Conservation (phyloP, 2,329 filamentous ascomycete species). For the Aspergillus vadensis region DNA sequence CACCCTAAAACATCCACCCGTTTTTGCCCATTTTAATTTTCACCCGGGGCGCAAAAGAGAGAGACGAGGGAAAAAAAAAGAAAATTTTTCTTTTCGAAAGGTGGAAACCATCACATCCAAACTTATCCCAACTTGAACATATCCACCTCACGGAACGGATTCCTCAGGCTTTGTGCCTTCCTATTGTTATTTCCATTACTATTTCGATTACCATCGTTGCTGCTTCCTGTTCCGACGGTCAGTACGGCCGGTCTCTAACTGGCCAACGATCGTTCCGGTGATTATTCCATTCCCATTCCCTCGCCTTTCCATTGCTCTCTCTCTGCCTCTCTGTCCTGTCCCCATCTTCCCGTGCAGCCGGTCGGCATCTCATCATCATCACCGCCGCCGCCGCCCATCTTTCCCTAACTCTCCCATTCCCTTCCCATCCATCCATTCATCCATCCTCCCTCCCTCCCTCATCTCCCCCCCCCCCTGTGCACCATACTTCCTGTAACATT, state of each 20-base stretch:
- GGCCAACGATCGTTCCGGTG: constrained; percentile 20
- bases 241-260: constrained; percentile 9
- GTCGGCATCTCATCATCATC: constrained; percentile 8
- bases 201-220: constrained; percentile 14
- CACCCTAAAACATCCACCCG: constrained; percentile 24
- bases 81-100: constrained; percentile 2
- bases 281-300: constrained; percentile 19
- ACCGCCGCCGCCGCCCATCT: constrained; percentile 8
- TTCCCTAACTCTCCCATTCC: constrained; percentile 13
- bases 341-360: constrained; percentile 6
- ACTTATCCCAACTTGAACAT: too few relatives aligned
- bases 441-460: constrained; percentile 13
- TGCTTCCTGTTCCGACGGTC: constrained; percentile 13
- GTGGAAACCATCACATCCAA: constrained; percentile 8
- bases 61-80: constrained; percentile 6
- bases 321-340: neutral
- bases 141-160: constrained; percentile 3
- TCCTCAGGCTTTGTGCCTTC: constrained; percentile 4
- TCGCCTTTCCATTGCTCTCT: constrained; percentile 13
- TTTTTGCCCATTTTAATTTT: constrained; percentile 20
- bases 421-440: constrained; percentile 15
- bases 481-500: constrained; percentile 17
- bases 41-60: constrained; percentile 9
- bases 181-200: constrained; percentile 15
- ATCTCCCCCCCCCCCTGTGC: constrained; percentile 1